These are phyloP conservation scores for Neurospora sp. DNA, from an alignment of 495 filamentous ascomycete genomes.

Conservation along the genomic window DNA sequence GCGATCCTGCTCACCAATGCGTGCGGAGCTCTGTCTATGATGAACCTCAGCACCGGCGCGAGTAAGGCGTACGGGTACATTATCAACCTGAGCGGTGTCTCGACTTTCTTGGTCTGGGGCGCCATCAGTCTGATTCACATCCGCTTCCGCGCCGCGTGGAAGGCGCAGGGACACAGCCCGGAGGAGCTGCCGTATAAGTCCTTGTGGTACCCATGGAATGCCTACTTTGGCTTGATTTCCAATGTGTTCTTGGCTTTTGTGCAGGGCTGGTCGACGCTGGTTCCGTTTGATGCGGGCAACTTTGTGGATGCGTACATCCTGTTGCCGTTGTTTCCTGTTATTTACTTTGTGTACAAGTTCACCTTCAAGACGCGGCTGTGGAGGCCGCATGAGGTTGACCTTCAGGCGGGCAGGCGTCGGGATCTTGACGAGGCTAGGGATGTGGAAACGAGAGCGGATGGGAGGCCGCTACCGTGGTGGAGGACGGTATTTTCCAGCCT, in stretches of 20 bases:
- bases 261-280: constrained; percentile 46
- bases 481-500: constrained; percentile 13
- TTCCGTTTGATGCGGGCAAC: constrained; percentile 45
- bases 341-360: constrained; percentile 49
- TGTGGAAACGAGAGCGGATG: constrained; percentile 5
- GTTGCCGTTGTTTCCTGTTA: constrained; percentile 52
- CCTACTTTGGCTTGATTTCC: constrained; percentile 48
- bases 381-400: constrained; percentile 45
- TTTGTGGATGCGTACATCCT: constrained; percentile 63
- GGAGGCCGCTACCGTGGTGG: constrained; percentile 15
- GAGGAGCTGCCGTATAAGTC: constrained; percentile 49
- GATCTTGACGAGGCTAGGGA: constrained; percentile 30
- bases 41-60: constrained; percentile 51
- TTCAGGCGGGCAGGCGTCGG: constrained; percentile 46
- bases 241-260: constrained; percentile 57
- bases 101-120: constrained; percentile 60
- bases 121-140: constrained; percentile 57
- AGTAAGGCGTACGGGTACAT: constrained; percentile 44
- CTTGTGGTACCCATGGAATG: constrained; percentile 50
- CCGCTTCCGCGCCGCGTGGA: constrained; percentile 50
- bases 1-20: constrained; percentile 53
- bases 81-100: constrained; percentile 41
- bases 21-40: constrained; percentile 56
- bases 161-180: constrained; percentile 43
- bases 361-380: constrained; percentile 47